Evolutionary conservation across 352 stramenopile genomes (phyloP), one percentile per base, ranked within the genome.

Genomic region (Phytophthora meadii): DNA sequence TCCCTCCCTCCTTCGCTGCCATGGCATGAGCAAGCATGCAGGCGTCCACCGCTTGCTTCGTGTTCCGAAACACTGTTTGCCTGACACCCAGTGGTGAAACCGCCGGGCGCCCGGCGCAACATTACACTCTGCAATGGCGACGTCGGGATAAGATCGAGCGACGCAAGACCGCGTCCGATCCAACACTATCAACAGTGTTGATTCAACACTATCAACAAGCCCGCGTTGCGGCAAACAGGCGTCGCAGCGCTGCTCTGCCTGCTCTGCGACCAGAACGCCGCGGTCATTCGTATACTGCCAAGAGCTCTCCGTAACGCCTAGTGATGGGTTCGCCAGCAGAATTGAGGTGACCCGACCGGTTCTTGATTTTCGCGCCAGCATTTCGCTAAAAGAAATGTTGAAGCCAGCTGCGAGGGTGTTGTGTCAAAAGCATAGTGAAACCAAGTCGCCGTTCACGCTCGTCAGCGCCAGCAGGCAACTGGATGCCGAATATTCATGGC

Each of bases 231-330:
- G 52, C 52, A 59, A 49, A 34, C 54, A 51, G 47, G 27, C 47
- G 34, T 44, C 24, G 17, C 50, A 46, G 36, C 24, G 34, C 24
- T 55, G 32, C 19, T 22, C 25, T 7, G 24, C 24, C 54, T 22
- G 45, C 41, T 19, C n/a, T 49, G 42, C 12, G 19, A 34, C 14
- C 4, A 19, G 14, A 34, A 14, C 37, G 14, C 0, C 12, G 14
- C 12, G 24, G 54, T 36, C 30, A 36, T 57, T 69, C 61, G 53
- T 64, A 52, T 63, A 44, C 61, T 58, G 27, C 10, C 19, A 58
- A 46, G 61, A 69, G 54, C 46, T 65, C 52, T 14, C 61, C 4
- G 54, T 46, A 63, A 63, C 60, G 44, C 37, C 55, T 12, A 39
- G 28, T 34, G 44, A 48, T 58, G 51, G 51, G 37, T 37, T 47